These are phyloP conservation scores for Hypoxylon fragiforme DNA, from an alignment of 495 filamentous ascomycete genomes.

Conservation along the genomic window DNA sequence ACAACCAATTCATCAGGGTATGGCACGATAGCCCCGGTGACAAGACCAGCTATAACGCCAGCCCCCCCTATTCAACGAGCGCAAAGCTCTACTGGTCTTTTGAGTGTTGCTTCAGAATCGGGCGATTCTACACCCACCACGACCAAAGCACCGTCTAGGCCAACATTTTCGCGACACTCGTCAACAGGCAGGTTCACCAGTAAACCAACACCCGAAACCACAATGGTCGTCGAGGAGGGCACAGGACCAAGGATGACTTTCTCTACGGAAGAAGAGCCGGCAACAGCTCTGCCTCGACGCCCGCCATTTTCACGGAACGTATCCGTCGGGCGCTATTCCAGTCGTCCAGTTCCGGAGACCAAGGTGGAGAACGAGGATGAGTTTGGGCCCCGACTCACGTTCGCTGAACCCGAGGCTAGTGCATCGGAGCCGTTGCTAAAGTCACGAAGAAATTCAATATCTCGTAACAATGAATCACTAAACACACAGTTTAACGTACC, in stretches of 20 bases:
- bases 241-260: slow-evolving; percentile 81
- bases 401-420: slow-evolving; percentile 47
- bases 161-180: slow-evolving; percentile 55
- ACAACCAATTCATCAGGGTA: slow-evolving; percentile 19
- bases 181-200: slow-evolving; percentile 67
- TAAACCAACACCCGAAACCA: slow-evolving; percentile 72
- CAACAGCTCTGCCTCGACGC: slow-evolving; percentile 35
- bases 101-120: neutral
- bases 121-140: slow-evolving; percentile 18
- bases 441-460: slow-evolving; percentile 39
- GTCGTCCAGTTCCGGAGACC: slow-evolving; percentile 64
- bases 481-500: slow-evolving; percentile 43
- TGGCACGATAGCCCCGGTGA: slow-evolving; percentile 15
- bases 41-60: neutral
- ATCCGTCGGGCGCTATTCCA: slow-evolving; percentile 60
- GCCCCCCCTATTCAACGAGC: neutral
- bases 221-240: slow-evolving; percentile 64
- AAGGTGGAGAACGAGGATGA: slow-evolving; percentile 59
- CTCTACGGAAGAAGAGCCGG: slow-evolving; percentile 49
- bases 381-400: slow-evolving; percentile 72
- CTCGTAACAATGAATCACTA: slow-evolving; percentile 11
- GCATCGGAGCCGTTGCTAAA: slow-evolving; percentile 21
- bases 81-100: slow-evolving; percentile 6
- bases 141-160: slow-evolving; percentile 39
- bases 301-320: slow-evolving; percentile 52